Evolutionary conservation across 2,329 filamentous ascomycete species (phyloP), one percentile per base, ranked within the genome.

Genomic region (Lanzia echinophila): DNA sequence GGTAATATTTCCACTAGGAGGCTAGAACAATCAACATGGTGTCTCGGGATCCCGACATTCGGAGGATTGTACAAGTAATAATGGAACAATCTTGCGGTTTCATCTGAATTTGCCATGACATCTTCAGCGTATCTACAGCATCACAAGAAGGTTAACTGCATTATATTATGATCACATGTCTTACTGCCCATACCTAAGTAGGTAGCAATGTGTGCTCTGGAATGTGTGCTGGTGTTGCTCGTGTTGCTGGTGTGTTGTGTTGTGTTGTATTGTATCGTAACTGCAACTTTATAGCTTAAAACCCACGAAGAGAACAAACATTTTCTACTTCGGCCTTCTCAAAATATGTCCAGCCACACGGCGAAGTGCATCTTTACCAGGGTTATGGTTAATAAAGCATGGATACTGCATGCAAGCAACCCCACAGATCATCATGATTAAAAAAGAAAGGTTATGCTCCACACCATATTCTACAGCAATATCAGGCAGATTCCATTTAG

Each of bases 121-220:
- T 42, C 34, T 42, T 6, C 11, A 28, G 34, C 10, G 31, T 42
- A 33, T 48, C 43, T 41, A 41, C 13, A 28, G 10, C 11, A 53
- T 33, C 28, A 42, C 36, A 31, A 48, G 19, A 38, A 53, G 50
- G 50, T 31, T 53, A 39, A 46, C 44, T 53, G 50, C 50, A 48
- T 47, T 12, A 33, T 41, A 12, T 53, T 48, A 48, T 48, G 19
- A 48, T 53, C 50, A 53, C 50, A 53, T 53, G 50, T 53, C 50
- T 53, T 48, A 53, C 44, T 13, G n/a, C 34, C 34, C 34, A 36
- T 13, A 36, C 34, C 34, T 36, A 36, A n/a, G 34, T n/a, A 36
- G 34, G 34, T n/a, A 36, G 12, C 8, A 4, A 8, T 28, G 24
- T 28, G 24, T 28, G 24, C 24, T 28, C 24, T 4, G 4, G 4